Conservation (phyloP, 805 yeast species). For the Candida tibetensis region DNA sequence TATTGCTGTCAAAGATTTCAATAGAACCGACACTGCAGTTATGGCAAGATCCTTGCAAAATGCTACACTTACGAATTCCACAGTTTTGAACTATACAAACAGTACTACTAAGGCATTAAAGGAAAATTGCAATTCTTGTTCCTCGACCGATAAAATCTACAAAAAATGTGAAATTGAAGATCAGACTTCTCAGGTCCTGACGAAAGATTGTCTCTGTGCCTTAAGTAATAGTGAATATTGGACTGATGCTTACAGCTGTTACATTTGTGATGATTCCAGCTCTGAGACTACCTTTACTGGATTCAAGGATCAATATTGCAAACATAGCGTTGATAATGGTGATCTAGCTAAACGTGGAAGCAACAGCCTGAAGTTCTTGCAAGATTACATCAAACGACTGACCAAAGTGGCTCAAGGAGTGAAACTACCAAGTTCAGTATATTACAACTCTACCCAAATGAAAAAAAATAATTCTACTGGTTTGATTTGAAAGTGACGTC, state of each 20-base stretch:
- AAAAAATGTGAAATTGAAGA: not conserved
- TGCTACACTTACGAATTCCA: not conserved
- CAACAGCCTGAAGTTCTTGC: no score
- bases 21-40: not conserved
- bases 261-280: not conserved
- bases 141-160: not conserved
- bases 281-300: not conserved
- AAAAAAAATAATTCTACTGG: no score
- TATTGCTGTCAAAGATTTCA: not conserved
- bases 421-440: no score
- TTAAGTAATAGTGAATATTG: not conserved
- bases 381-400: no score
- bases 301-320: not conserved
- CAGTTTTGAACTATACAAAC: no score
- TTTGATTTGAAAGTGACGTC: no score
- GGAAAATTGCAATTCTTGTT: no score
- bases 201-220: not conserved
- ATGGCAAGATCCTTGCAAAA: not conserved
- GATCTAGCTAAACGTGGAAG: no score
- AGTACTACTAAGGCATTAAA: no score
- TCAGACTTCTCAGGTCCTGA: no score
- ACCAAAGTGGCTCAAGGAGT: no score
- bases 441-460: no score
- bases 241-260: not conserved
- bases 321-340: not conserved